Conservation (phyloP, 2,329 filamentous ascomycete genomes). For the Cadophora luteo-olivacea region DNA sequence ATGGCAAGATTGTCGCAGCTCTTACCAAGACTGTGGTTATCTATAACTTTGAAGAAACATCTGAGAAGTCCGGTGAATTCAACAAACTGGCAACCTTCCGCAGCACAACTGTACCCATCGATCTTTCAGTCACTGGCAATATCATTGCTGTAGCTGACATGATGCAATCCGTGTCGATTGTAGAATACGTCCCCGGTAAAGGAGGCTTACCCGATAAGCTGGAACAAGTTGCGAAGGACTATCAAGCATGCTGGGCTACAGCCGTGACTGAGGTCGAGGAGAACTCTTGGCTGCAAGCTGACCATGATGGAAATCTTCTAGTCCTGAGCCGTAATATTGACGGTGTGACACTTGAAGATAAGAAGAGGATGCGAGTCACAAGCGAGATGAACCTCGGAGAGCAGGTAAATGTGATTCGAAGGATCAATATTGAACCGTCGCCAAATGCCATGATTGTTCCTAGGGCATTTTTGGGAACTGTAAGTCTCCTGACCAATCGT, state of each 20-base stretch:
- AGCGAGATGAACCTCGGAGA: constrained; percentile 89
- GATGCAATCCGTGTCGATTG: constrained; percentile 87
- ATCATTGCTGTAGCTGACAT: constrained; percentile 86
- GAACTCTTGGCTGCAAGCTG: constrained; percentile 80
- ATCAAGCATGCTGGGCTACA: constrained; percentile 82
- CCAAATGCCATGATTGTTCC: constrained; percentile 75
- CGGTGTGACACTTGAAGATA: constrained; percentile 78
- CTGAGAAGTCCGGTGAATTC: constrained; percentile 62
- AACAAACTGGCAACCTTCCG: constrained; percentile 78
- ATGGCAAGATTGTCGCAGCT: constrained; percentile 81
- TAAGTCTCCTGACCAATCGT: constrained; percentile 53
- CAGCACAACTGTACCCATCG: constrained; percentile 83
- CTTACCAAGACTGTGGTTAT: constrained; percentile 85
- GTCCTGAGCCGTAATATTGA: constrained; percentile 77
- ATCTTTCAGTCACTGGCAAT: constrained; percentile 75
- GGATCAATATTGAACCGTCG: constrained; percentile 70
- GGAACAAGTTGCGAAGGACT: constrained; percentile 79
- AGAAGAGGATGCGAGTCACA: constrained; percentile 71
- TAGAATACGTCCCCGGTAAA: constrained; percentile 70
- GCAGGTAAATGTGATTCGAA: constrained; percentile 88
- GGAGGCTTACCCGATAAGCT: constrained; percentile 67
- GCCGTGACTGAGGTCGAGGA: constrained; percentile 75
- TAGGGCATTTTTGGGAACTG: constrained; percentile 86
- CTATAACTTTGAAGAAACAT: constrained; percentile 62
- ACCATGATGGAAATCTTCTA: constrained; percentile 86